A percentile compares a stretch with the other conserved stretches of the same genome.
phyloP scores from a whole-genome alignment of 2,329 filamentous ascomycete species.

The Stachybotrys chlorohalonatus region DNA sequence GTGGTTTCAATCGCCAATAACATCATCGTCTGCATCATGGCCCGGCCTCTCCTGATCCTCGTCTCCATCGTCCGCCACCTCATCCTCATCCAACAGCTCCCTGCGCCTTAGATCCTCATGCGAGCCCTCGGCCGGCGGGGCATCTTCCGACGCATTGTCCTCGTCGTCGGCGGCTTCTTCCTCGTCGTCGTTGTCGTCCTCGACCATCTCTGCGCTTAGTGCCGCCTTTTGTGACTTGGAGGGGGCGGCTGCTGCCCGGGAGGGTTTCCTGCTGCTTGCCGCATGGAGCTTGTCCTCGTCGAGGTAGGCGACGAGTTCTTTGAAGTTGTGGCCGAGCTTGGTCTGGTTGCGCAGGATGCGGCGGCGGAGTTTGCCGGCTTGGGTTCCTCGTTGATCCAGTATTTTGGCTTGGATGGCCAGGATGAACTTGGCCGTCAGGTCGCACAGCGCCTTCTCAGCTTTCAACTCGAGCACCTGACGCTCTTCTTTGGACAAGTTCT shows the following conservation, averaged over 20 bases:
- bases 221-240: conserved; percentile 23
- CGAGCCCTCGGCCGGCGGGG: conserved; percentile 49
- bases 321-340: conserved; percentile 78
- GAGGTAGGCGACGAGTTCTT: conserved; percentile 71
- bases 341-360: conserved; percentile 70
- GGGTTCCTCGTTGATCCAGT: conserved; percentile 54
- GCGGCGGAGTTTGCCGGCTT: conserved; percentile 56
- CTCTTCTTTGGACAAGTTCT: conserved; percentile 46
- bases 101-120: conserved; percentile 46
- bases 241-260: conserved; percentile 9
- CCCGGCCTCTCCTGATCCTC: conserved; percentile 18
- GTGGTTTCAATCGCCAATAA: conserved; percentile 33
- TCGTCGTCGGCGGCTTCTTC: conserved; percentile 28
- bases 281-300: conserved; percentile 55
- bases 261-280: conserved; percentile 28
- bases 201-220: conserved; percentile 34
- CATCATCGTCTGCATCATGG: conserved; percentile 32
- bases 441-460: conserved; percentile 78
- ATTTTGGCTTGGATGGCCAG: conserved; percentile 68
- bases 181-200: conserved; percentile 32
- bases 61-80: conserved; percentile 25
- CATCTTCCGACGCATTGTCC: conserved; percentile 36
- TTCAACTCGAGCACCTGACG: conserved; percentile 58
- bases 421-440: conserved; percentile 76
- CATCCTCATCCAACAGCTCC: conserved; percentile 44